These are phyloP conservation scores for Aspergillus niger DNA, from an alignment of 2,329 filamentous ascomycete species.

Conservation along the genomic window DNA sequence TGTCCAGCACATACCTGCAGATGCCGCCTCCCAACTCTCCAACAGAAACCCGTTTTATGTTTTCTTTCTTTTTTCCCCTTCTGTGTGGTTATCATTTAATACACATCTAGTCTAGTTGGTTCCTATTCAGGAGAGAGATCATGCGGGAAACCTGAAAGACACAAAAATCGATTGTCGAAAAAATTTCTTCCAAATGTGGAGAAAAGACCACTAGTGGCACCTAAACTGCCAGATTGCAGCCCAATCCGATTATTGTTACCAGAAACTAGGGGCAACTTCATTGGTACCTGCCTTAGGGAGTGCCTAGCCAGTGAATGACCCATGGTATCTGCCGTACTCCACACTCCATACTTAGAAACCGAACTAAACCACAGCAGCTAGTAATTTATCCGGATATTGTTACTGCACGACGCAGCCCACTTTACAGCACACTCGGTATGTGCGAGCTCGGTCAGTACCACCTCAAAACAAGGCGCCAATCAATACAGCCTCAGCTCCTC, in stretches of 20 bases:
- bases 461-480: not conserved
- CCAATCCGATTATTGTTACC: slow-evolving; percentile 21
- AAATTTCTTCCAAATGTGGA: slow-evolving; percentile 22
- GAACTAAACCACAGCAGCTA: slow-evolving; percentile 3
- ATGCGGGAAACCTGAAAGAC: not conserved
- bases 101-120: not conserved
- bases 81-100: not conserved
- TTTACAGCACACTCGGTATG: not conserved
- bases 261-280: slow-evolving; percentile 12
- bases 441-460: not conserved
- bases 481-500: not conserved
- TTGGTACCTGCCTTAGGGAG: slow-evolving; percentile 27
- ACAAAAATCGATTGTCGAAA: slow-evolving; percentile 10
- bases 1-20: slow-evolving; percentile 9
- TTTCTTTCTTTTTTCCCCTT: too few relatives aligned
- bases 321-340: slow-evolving; percentile 21
- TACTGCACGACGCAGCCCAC: not conserved
- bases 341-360: slow-evolving; percentile 25
- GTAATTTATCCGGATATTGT: slow-evolving; percentile 3
- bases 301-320: slow-evolving; percentile 15
- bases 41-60: not conserved
- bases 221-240: slow-evolving; percentile 18
- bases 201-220: slow-evolving; percentile 13
- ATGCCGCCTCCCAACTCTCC: not conserved
- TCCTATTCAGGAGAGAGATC: not conserved